Evolutionary conservation across 306 rosid genomes (phyloP), one percentile per base, ranked within the genome.

Genomic region (Cicer pinnatifidum): DNA sequence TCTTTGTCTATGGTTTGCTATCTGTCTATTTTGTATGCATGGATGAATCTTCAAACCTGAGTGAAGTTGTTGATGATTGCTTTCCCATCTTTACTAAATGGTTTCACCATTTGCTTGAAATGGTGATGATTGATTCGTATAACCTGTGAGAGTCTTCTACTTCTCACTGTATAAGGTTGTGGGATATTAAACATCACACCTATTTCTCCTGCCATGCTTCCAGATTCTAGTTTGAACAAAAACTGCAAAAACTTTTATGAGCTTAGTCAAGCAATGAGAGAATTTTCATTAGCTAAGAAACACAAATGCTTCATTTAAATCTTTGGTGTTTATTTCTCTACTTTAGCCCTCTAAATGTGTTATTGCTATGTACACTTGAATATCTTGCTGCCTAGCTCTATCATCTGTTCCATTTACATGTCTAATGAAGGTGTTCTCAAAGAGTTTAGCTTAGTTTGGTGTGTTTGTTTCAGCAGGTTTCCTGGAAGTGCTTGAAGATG

Each of bases 81-180:
- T 85, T 84, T 91, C 78, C 86, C 88, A 38, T 93, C 96, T 8
- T 88, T 78, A 75, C 67, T 85, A 13, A 84, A 78, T 78, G 90
- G 85, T 60, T 89, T 93, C n/a, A 88, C 69, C 80, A 93, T 78
- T 74, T 91, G 91, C 91, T 86, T 88, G 87, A 91, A 93, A 78
- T 84, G 85, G 28, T 78, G 84, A 73, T 93, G 97, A 77, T 86
- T 82, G 75, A 89, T 82, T 73, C 78, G 88, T 67, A 91, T 78
- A 77, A 91, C 91, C 85, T 86, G 92, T 61, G 93, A 89, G 53
- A 91, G 89, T 77, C 84, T 89, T 76, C 74, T 93, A 45, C 92
- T 86, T 84, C 97, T 88, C 83, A 91, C 88, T 7, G 98, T 89
- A 84, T 86, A 91, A 37, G 97, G 90, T 80, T 89, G 98, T 51